Percentiles rank a stretch among this genome's conserved stretches.
These are phyloP conservation scores for Picochlorum costavermella DNA, from an alignment of 139 green algal species.

Conservation along the genomic window DNA sequence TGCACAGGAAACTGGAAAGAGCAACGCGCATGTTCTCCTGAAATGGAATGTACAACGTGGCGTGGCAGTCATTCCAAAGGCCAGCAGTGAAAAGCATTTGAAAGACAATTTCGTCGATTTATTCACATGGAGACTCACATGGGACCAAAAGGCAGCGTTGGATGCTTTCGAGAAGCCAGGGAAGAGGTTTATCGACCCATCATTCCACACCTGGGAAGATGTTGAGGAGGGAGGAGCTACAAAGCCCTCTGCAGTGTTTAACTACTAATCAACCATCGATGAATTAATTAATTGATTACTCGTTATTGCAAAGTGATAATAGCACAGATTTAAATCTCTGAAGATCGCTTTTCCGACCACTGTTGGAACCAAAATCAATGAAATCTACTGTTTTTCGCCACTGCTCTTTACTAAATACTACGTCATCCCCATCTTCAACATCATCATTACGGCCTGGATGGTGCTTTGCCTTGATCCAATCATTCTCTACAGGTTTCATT, in stretches of 20 bases:
- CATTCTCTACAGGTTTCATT: conserved; percentile 24
- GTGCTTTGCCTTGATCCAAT: conserved; percentile 17
- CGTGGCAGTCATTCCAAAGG: conserved; percentile 62
- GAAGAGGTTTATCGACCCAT: conserved; percentile 30
- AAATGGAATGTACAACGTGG: conserved; percentile 81
- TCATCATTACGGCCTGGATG: conserved; percentile 2
- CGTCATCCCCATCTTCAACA: neutral
- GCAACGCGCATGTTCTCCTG: conserved; percentile 57
- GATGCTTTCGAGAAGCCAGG: conserved; percentile 36
- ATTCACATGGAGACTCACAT: conserved; percentile 42
- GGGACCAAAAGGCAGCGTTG: conserved; percentile 49
- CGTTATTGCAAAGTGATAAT: neutral
- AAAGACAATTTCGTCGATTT: conserved; percentile 41
- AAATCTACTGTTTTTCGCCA: conserved; percentile 30
- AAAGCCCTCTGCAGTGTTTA: conserved; percentile 24
- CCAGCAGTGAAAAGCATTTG: conserved; percentile 30
- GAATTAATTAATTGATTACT: neutral
- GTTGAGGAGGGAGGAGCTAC: conserved; percentile 22
- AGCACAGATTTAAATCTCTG: neutral
- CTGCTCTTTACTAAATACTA: conserved; percentile 11
- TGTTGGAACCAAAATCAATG: conserved; percentile 30
- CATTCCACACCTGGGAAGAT: conserved; percentile 48
- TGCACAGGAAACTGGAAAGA: conserved; percentile 46
- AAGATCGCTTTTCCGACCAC: neutral
- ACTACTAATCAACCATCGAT: conserved; percentile 1